Evolutionary conservation across 352 stramenopile species (phyloP).

Genomic region (Phytophthora citrophthora): DNA sequence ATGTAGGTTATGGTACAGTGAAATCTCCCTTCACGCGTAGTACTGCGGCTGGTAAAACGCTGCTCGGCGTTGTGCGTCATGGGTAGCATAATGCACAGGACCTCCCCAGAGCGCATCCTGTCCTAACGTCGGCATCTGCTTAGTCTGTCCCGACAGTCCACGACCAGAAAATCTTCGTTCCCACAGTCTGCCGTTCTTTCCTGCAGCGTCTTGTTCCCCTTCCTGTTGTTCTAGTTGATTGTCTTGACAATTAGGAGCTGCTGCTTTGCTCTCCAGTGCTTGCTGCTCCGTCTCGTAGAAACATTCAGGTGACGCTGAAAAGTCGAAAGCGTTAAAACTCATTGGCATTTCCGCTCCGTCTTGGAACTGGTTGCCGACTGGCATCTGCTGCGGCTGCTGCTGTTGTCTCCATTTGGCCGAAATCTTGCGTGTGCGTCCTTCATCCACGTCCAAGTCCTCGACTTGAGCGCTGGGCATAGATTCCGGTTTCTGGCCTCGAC

Average conservation of each 20-base stretch:
- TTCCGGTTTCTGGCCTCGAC: constrained; percentile 27
- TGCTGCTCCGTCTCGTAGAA: constrained; percentile 32
- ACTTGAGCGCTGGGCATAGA: constrained; percentile 15
- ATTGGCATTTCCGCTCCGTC: constrained; percentile 25
- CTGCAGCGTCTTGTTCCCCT: constrained; percentile 1
- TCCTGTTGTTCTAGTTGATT: constrained; percentile 18
- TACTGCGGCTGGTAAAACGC: constrained; percentile 44
- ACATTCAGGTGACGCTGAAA: constrained; percentile 44
- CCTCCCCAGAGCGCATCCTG: constrained; percentile 51
- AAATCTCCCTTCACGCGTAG: constrained; percentile 38
- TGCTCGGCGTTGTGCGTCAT: constrained; percentile 32
- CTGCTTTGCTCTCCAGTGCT: constrained; percentile 11
- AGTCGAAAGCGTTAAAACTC: constrained; percentile 60
- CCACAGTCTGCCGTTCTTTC: constrained; percentile 41
- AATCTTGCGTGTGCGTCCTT: constrained; percentile 51
- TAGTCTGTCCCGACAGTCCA: constrained; percentile 1
- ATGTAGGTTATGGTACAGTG: constrained; percentile 28
- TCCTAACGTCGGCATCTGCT: constrained; percentile 43
- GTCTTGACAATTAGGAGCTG: constrained; percentile 3
- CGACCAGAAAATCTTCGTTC: constrained; percentile 32
- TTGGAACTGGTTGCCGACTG: constrained; percentile 30
- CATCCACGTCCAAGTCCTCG: constrained; percentile 34
- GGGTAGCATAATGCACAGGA: constrained; percentile 26
- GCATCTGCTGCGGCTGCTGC: constrained; percentile 27
- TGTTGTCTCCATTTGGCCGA: constrained; percentile 37